Base-by-base conservation (phyloP, 352 stramenopile genomes). In the Pythium coloratum region DNA sequence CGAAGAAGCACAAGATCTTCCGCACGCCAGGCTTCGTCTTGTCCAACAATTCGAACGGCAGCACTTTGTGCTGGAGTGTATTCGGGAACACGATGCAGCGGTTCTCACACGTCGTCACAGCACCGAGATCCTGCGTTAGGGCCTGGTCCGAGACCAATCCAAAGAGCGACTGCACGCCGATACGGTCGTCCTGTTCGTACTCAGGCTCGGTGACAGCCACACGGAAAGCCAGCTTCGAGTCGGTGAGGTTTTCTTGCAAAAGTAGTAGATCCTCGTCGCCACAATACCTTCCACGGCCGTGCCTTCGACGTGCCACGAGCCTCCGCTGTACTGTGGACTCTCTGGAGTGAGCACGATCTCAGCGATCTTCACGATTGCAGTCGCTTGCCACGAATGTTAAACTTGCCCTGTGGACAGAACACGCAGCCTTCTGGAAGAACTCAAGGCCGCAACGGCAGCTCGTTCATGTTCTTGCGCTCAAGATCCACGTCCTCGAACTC, bases 21-120 rank as follows among this genome's bases (percentile, higher is more conserved):
- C 64, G 67, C 1, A 70, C 46, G 2, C 71, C 71, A 4, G 59
- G 63, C 40, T 64, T 68, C 16, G 64, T 71, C 6, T 38, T 18
- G 56, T 78, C 74, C 1, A 49, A 47, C 0, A 78, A 50, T 20
- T 70, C 33, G 34, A 78, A 78, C 26, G 71, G 65, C 44, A 69
- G 53, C 16, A 78, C 59, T 24, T 66, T 51, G 60, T 81, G 67
- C 64, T 78, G 64, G 34, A 70, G 53, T n/a, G 36, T 69, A 50
- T 77, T 81, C 47, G 71, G 75, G 59, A 75, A 77, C n/a, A 71
- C 75, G 20, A 81, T n/a, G 33, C 64, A 70, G 10, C 71, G 71
- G 8, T 70, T 57, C 55, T 71, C 58, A 0, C 50, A 9, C 5
- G 65, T 55, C 1, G 57, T 65, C n/a, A 75, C 36, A 38, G 26